Conservation (phyloP, 495 filamentous ascomycete species). For the Recurvomyces mirabilis region DNA sequence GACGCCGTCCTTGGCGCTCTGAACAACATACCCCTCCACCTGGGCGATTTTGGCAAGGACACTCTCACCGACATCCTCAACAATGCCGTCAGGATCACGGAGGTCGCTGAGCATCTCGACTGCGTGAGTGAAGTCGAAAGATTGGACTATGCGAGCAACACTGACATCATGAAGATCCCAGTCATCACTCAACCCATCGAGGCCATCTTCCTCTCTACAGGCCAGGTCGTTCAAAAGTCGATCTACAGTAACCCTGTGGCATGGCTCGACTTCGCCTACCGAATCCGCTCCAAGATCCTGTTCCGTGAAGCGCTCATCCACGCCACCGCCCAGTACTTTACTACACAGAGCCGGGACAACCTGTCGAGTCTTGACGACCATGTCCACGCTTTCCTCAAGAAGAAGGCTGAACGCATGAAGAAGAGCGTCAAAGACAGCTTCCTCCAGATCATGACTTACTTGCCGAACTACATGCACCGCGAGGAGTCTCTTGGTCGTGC, state of each 20-base stretch:
- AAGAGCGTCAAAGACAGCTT: conserved; percentile 36
- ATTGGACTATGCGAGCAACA: too few species aligned
- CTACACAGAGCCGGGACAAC: conserved; percentile 5
- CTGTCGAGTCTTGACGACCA: conserved; percentile 10
- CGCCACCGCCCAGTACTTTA: conserved; percentile 35
- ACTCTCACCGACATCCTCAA: conserved; percentile 20
- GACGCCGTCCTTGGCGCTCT: conserved; percentile 32
- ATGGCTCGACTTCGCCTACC: conserved; percentile 35
- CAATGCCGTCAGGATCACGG: conserved; percentile 28
- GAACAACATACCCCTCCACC: conserved; percentile 28
- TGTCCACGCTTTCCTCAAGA: conserved; percentile 34
- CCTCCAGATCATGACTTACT: conserved; percentile 8
- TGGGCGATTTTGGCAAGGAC: conserved; percentile 22
- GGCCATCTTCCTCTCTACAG: conserved; percentile 30
- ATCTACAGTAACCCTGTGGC: conserved; percentile 30
- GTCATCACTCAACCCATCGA: conserved; percentile 34
- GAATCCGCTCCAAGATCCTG: conserved; percentile 34
- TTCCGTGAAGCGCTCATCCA: conserved; percentile 41
- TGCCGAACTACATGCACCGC: conserved; percentile 8
- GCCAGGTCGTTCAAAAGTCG: conserved; percentile 31
- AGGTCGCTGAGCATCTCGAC: conserved; percentile 34
- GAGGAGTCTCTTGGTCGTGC: background rate
- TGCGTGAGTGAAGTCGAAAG: conserved; percentile 1
- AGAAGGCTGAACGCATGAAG: conserved; percentile 41
- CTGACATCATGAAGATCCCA: too few species aligned